phyloP scores from a whole-genome alignment of 768 basidiomycete genomes.

The Auriculariales sp. region DNA sequence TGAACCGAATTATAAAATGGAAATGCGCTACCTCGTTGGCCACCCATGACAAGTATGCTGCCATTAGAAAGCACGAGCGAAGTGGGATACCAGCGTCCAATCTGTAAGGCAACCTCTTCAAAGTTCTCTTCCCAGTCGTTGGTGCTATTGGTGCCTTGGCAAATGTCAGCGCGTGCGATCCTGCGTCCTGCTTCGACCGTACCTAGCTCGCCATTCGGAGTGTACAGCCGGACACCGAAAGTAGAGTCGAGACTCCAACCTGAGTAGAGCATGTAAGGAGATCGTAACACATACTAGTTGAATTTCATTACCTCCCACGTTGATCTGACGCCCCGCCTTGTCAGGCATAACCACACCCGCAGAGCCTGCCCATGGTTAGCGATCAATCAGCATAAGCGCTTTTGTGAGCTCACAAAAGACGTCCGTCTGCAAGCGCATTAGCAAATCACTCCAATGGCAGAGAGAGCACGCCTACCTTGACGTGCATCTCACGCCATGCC shows the following conservation, averaged over 20 bases:
- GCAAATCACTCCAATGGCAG: no score
- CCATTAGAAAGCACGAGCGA: constrained; percentile 61
- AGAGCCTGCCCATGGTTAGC: constrained; percentile 16
- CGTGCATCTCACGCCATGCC: constrained; percentile 66
- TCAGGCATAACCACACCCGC: constrained; percentile 62
- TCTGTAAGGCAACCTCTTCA: constrained; percentile 25
- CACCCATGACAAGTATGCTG: constrained; percentile 57
- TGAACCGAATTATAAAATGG: no score
- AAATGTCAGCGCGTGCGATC: background rate
- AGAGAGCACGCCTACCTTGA: no score
- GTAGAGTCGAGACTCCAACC: constrained; percentile 63
- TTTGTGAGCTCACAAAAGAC: constrained; percentile 46
- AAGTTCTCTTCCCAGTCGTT: constrained; percentile 71
- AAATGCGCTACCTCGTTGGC: no score
- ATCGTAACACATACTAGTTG: constrained; percentile 35
- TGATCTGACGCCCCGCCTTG: constrained; percentile 41
- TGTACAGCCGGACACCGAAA: constrained; percentile 57
- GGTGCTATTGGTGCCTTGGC: constrained; percentile 33
- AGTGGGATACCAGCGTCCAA: constrained; percentile 59
- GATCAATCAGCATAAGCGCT: background rate
- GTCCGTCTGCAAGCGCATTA: no score
- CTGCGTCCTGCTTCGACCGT: constrained; percentile 13
- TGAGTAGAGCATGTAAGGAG: background rate
- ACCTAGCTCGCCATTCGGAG: constrained; percentile 51
- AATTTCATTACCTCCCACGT: constrained; percentile 13